phyloP scores from a whole-genome alignment of 768 basidiomycete genomes.

The Pulveroboletus sp. region DNA sequence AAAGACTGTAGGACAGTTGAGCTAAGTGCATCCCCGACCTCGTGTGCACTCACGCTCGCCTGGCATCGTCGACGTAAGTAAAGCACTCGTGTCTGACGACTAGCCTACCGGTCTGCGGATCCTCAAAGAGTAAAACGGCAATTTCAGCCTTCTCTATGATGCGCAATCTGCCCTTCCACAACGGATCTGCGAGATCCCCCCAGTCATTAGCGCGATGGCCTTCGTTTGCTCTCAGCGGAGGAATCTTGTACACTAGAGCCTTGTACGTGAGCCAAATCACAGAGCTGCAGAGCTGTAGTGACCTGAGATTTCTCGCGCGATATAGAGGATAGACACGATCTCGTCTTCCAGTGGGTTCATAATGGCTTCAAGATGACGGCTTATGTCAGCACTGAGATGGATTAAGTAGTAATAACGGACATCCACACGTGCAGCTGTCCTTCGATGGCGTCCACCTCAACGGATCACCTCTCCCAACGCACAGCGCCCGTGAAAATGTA shows the following conservation, averaged over 20 bases:
- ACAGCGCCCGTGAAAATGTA: constrained; percentile 30
- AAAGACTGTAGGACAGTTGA: constrained; percentile 55
- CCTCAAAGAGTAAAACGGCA: constrained; percentile 75
- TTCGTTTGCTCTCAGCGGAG: constrained; percentile 78
- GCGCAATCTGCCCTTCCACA: constrained; percentile 91
- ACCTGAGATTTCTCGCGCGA: constrained; percentile 91
- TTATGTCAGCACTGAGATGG: constrained; percentile 27
- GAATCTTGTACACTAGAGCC: constrained; percentile 80
- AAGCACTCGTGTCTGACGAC: not conserved
- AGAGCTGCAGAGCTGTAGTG: constrained; percentile 20
- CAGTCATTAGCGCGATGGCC: constrained; percentile 91
- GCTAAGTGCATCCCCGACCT: constrained; percentile 7
- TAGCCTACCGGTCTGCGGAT: constrained; percentile 64
- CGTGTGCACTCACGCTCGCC: constrained; percentile 58
- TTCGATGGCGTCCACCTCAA: constrained; percentile 23
- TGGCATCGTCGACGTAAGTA: constrained; percentile 19
- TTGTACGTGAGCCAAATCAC: constrained; percentile 17
- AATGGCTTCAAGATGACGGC: not conserved
- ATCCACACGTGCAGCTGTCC: too few relatives aligned
- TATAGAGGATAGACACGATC: constrained; percentile 84
- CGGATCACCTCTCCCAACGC: constrained; percentile 1
- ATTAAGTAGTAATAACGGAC: too few relatives aligned
- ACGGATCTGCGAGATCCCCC: constrained; percentile 76
- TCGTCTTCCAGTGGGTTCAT: constrained; percentile 65
- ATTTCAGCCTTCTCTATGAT: constrained; percentile 72